Evolutionary conservation across 306 rosid species (phyloP), one percentile per base, ranked within the genome.

Genomic region (barrel medic (Medicago truncatula)): DNA sequence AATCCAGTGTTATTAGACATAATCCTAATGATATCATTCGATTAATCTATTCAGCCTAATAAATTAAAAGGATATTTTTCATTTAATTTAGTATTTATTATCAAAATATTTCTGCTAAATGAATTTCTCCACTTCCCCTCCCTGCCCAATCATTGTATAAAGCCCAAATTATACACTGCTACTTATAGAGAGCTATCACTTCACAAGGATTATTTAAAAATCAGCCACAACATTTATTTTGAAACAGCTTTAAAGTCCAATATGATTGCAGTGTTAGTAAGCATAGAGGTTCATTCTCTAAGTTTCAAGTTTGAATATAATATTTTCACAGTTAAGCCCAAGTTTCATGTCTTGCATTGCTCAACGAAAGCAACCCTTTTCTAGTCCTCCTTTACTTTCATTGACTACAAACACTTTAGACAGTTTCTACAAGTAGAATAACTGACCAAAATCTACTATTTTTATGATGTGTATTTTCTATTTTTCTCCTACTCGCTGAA

Each of bases 181-280:
- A 41, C 5, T 6, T 9, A 8, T 13, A 69, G 13, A 65, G 10
- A 39, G 63, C 59, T 49, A 25, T 28, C 59, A 28, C 62, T 68
- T 76, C 34, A 20, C 8, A 1, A 36, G 7, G 74, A 46, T 13
- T 13, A 46, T 46, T 46, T 46, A 46, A 46, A 46, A 46, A 13
- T 46, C 52, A 43, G 9, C 15, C 25, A 72, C 2, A 40, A 5
- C 2, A 17, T 17, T 16, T 53, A 6, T 53, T 53, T 53, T 53
- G 60, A 21, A 53, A 53, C 60, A 53, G 13, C 12, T 17, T 17
- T 17, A 21, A 46, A 61, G 12, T 50, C 44, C 20, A 1, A 13
- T 31, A 58, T 5, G 38, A 31, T 28, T 79, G 53, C 53, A 73
- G 44, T 28, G 16, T 50, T 52, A 21, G 43, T 39, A 66, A 65